Base-by-base conservation (phyloP, 345 rosid species). In the Cardamine resedifolia region DNA sequence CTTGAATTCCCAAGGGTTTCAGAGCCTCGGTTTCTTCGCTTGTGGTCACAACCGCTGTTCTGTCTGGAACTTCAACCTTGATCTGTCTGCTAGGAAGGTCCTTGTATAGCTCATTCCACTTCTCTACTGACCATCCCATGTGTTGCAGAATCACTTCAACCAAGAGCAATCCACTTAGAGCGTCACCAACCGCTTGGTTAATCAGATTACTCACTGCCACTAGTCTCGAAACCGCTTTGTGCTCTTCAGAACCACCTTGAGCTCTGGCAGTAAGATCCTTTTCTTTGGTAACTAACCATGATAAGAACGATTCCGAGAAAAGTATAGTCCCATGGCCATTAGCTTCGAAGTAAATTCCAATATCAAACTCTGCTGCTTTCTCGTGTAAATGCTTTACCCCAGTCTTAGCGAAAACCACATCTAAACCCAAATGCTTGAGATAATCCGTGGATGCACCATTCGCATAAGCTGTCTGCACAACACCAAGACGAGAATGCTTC, bases 131-230 rank as follows among this genome's bases (percentile, higher is more conserved):
- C 98, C 99, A 95, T 31, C 87, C 87, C 88, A 75, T 81, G 80
- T 87, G 80, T 69, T 60, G 82, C 77, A 95, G 80, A 83, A 91
- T 86, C 48, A 79, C 93, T 77, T 95, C 99, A 78, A 88, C 99
- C 77, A 91, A 83, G 34, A 95, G 93, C 85, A 95, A 60, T 56
- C 84, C 88, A 64, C 99, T 90, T 80, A 95, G 59, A 73, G 99
- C 96, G 56, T 95, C 99, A 68, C 99, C 99, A 75, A 84, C 90
- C 27, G 99, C 98, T 83, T 95, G 98, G 85, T 95, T 90, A 77
- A 95, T 84, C 81, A 91, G 76, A 53, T 86, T 88, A 81, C 96
- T 87, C 52, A 84, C 88, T 1, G 94, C 95, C 75, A 91, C 74
- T 41, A 95, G 79, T 79, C 97, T 87, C 76, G 80, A 64, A 73